Evolutionary conservation across 2,329 filamentous ascomycete genomes (phyloP).

Genomic region (Penicillium sp.): DNA sequence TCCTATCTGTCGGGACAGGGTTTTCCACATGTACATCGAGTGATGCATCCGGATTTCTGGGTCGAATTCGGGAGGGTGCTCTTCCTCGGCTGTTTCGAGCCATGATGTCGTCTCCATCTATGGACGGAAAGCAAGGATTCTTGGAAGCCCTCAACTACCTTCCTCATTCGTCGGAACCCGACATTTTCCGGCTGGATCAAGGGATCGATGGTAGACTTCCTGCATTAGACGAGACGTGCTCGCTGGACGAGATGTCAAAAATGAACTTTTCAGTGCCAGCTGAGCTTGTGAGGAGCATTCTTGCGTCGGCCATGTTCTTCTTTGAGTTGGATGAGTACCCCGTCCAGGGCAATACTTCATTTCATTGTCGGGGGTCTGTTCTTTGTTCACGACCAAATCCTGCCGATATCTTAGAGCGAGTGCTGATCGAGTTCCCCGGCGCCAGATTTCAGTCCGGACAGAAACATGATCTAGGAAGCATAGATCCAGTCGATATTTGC

Average conservation of each 20-base stretch:
- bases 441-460: constrained; percentile 4
- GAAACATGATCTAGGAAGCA: not conserved
- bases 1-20: not conserved
- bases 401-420: constrained; percentile 4
- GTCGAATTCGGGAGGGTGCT: constrained; percentile 1
- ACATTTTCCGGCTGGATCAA: constrained; percentile 11
- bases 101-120: constrained; percentile 19
- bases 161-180: not conserved
- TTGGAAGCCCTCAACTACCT: constrained; percentile 17
- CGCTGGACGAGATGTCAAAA: constrained; percentile 6
- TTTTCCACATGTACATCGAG: constrained; percentile 5
- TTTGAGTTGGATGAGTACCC: constrained; percentile 22
- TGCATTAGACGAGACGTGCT: constrained; percentile 8
- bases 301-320: constrained; percentile 20
- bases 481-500: constrained; percentile 15
- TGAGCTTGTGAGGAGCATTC: constrained; percentile 14
- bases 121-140: constrained; percentile 20
- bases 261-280: constrained; percentile 15
- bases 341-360: constrained; percentile 6
- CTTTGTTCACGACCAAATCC: constrained; percentile 10
- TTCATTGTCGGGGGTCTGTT: constrained; percentile 20
- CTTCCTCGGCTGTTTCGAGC: constrained; percentile 20
- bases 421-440: constrained; percentile 10
- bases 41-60: not conserved
- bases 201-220: constrained; percentile 3